Base-by-base conservation (phyloP, 2,329 filamentous ascomycete species). In the Fusarium haematococcum region DNA sequence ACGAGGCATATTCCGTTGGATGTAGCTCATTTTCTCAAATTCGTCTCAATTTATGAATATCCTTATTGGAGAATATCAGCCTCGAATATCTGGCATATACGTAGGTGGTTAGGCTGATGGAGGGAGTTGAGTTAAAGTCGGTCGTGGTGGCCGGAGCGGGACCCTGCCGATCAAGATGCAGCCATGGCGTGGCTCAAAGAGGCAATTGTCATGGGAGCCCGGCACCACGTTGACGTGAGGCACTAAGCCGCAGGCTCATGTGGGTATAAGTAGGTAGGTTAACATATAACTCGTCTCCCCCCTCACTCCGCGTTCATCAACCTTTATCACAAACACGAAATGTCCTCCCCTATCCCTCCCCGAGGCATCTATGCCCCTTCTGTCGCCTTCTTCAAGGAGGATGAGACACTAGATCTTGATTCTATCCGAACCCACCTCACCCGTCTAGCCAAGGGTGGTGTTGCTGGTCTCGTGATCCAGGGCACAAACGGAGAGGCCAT, bases 401-500 rank as follows among this genome's bases (percentile, higher is more conserved):
- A 86, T 30, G 90, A 92, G 79, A 86, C 88, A 11, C 81, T 92
- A 59, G 89, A 92, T 75, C 69, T 89, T 18, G 82, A 84, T 25
- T 85, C 89, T 6, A 88, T 87, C 37, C 84, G 85, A 63, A 83
- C 84, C 33, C 86, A 88, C 69, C 89, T 90, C 39, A 85, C 89
- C 25, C 88, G 90, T 65, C 87, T 94, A 3, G 91, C 90, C 57
- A 83, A 88, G 69, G 88, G 91, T 27, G 92, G 92, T 45, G 88
- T 94, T 52, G 87, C 91, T 20, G 92, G 92, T 48, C 85, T 94
- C 61, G 90, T 93, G n/a, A 91, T 91, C 9, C 92, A 93, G 80
- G 92, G 93, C 50, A 92, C 90, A 77, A 94, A 94, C 79, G 92
- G 92, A 77, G 93, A 94, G 83, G 92, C 92, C 0, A 91, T 92